phyloP scores from a whole-genome alignment of 345 rosid genomes.

The Gossypium anomalum region DNA sequence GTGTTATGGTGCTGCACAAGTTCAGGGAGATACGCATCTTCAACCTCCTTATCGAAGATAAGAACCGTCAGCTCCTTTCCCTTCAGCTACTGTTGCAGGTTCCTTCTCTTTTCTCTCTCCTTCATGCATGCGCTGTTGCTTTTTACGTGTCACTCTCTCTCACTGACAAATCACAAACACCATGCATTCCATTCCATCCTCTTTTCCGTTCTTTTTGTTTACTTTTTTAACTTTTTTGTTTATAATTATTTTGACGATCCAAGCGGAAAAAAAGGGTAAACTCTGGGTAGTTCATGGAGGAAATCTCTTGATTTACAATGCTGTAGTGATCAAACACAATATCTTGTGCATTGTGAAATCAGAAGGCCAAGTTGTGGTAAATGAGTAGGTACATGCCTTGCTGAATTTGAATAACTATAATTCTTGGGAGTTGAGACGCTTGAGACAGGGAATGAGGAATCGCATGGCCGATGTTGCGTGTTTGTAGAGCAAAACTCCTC shows the following conservation, averaged over 20 bases:
- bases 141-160: conserved; percentile 23
- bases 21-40: conserved; percentile 52
- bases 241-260: not conserved
- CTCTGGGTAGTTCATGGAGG: not conserved
- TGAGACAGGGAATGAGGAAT: not conserved
- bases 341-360: not conserved
- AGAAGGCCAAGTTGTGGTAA: not conserved
- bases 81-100: conserved; percentile 62
- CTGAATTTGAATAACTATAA: not conserved
- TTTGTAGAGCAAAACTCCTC: conserved; percentile 1
- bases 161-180: conserved; percentile 9
- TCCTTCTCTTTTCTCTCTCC: conserved; percentile 10
- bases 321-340: not conserved
- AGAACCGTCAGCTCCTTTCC: conserved; percentile 38
- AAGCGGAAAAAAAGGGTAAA: not conserved
- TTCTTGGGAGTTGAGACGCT: not conserved
- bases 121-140: not conserved
- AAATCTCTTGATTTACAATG: conserved; percentile 4
- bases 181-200: conserved; percentile 2
- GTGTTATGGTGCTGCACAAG: conserved; percentile 52
- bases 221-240: not conserved
- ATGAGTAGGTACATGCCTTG: not conserved
- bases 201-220: not conserved
- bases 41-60: conserved; percentile 45
- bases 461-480: not conserved